A percentile compares a stretch with the other conserved stretches of the same genome.
Conservation (phyloP, 805 yeast genomes). For the Kodamaea kakaduensis region DNA sequence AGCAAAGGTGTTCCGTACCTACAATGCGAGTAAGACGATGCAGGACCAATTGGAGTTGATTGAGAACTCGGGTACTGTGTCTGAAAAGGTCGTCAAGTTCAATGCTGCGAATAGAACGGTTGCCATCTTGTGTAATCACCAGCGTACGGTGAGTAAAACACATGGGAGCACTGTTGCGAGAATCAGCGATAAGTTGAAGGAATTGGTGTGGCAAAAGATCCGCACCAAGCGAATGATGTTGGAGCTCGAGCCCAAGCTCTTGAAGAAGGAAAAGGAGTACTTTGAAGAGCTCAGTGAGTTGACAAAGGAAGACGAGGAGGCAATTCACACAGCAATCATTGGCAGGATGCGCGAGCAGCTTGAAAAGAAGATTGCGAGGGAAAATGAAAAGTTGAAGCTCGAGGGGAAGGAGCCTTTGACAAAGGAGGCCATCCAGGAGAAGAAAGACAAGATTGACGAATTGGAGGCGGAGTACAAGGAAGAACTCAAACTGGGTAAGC, state of each 20-base stretch:
- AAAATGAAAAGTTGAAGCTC: slow-evolving; percentile 65
- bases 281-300: slow-evolving; percentile 69
- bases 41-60: slow-evolving; percentile 88
- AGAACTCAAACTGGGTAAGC: slow-evolving; percentile 58
- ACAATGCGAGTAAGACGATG: slow-evolving; percentile 95
- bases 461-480: slow-evolving; percentile 45
- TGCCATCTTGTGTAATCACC: slow-evolving; percentile 95
- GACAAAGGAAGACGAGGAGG: slow-evolving; percentile 57
- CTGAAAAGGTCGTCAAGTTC: slow-evolving; percentile 80
- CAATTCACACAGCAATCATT: slow-evolving; percentile 55
- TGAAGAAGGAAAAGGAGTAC: slow-evolving; percentile 50
- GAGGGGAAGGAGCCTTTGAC: slow-evolving; percentile 54
- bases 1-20: slow-evolving; percentile 96
- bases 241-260: slow-evolving; percentile 53
- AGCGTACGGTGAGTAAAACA: slow-evolving; percentile 81
- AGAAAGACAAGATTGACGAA: slow-evolving; percentile 53
- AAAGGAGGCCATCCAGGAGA: slow-evolving; percentile 54
- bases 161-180: slow-evolving; percentile 80
- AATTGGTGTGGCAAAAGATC: slow-evolving; percentile 79
- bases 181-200: slow-evolving; percentile 72
- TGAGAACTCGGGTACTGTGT: slow-evolving; percentile 79
- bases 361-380: slow-evolving; percentile 63
- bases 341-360: slow-evolving; percentile 65
- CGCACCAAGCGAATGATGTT: slow-evolving; percentile 69
- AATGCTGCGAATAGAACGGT: slow-evolving; percentile 96